These are phyloP conservation scores for Alternaria sp. DNA, from an alignment of 2,329 filamentous ascomycete species.

Conservation along the genomic window DNA sequence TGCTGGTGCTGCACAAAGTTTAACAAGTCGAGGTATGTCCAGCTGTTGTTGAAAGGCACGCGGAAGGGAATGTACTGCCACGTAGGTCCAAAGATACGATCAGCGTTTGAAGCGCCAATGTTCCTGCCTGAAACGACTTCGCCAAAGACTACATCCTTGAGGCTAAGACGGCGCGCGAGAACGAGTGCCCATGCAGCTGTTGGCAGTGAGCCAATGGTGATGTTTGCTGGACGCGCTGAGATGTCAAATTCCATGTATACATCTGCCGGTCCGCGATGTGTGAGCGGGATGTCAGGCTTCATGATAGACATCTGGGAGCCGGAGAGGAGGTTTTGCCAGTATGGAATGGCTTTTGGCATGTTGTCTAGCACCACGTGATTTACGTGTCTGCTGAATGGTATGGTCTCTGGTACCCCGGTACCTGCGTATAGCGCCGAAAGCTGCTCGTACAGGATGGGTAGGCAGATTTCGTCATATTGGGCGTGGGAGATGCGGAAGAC, in stretches of 20 bases:
- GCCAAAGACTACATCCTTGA: constrained; percentile 70
- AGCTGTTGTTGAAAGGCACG: constrained; percentile 62
- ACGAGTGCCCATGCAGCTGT: constrained; percentile 73
- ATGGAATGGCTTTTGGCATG: constrained; percentile 61
- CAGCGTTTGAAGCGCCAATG: constrained; percentile 63
- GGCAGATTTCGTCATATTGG: constrained; percentile 74
- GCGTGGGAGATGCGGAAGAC: constrained; percentile 72
- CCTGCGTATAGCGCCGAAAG: constrained; percentile 65
- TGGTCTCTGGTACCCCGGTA: constrained; percentile 31
- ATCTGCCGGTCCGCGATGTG: constrained; percentile 38
- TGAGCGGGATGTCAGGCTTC: constrained; percentile 43
- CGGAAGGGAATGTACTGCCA: constrained; percentile 74
- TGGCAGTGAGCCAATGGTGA: constrained; percentile 71
- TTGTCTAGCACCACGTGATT: constrained; percentile 51
- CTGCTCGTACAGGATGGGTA: constrained; percentile 69
- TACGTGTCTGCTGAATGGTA: constrained; percentile 60
- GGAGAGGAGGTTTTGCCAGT: constrained; percentile 68
- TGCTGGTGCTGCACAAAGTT: constrained; percentile 49
- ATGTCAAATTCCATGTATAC: constrained; percentile 49
- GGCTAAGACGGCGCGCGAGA: constrained; percentile 63
- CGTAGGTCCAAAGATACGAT: constrained; percentile 70
- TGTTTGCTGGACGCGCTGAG: constrained; percentile 59
- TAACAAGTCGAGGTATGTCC: constrained; percentile 52
- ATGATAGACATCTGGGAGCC: constrained; percentile 61
- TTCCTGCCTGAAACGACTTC: constrained; percentile 73